Evolutionary conservation across 78 protist species (phyloP).

Genomic region (Dictyostelium citrinum): DNA sequence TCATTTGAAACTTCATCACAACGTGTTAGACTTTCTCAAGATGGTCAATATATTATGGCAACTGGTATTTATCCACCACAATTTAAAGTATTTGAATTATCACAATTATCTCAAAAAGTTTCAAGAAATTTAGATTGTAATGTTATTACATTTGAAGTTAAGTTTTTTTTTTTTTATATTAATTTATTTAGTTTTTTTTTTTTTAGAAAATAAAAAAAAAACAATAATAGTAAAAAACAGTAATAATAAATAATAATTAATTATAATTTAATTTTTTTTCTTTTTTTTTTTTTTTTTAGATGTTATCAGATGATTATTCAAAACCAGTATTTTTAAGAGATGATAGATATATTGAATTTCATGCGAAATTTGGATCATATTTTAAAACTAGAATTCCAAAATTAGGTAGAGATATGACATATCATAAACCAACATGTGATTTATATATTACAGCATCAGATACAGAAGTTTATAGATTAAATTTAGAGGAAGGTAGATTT

Average conservation of each 20-base stretch:
- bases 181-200: not conserved
- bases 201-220: not conserved
- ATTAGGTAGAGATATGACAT: slow-evolving; percentile 91
- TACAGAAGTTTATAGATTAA: slow-evolving; percentile 84
- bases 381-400: slow-evolving; percentile 89
- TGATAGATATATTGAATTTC: slow-evolving; percentile 95
- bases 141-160: slow-evolving; percentile 75
- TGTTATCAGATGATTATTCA: slow-evolving; percentile 93
- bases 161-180: not conserved
- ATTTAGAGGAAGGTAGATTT: slow-evolving; percentile 93
- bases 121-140: slow-evolving; percentile 90
- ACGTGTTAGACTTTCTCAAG: slow-evolving; percentile 75
- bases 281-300: not conserved
- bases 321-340: slow-evolving; percentile 90
- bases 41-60: slow-evolving; percentile 87
- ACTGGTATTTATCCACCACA: slow-evolving; percentile 96
- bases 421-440: slow-evolving; percentile 86
- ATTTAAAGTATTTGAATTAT: slow-evolving; percentile 89
- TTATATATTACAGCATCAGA: slow-evolving; percentile 76
- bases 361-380: slow-evolving; percentile 92
- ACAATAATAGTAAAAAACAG: too few relatives aligned
- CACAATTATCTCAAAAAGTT: slow-evolving; percentile 92
- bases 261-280: not conserved
- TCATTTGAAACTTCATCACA: slow-evolving; percentile 89
- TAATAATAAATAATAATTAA: not conserved